phyloP scores from a whole-genome alignment of 352 stramenopile species.

The Lagenidium giganteum region DNA sequence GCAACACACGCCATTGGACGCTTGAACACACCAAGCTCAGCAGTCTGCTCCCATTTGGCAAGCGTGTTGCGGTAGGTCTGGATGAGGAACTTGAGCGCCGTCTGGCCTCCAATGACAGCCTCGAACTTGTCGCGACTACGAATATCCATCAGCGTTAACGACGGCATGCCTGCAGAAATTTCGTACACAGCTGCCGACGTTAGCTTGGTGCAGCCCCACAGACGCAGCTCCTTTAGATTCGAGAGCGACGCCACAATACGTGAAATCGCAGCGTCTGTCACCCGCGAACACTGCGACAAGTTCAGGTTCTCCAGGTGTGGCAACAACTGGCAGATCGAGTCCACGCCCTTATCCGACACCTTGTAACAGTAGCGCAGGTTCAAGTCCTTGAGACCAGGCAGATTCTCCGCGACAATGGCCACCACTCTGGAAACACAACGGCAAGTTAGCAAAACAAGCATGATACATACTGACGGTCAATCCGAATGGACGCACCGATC shows the following conservation, averaged over 20 bases:
- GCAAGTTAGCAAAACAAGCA: not conserved
- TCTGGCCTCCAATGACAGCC: slow-evolving; percentile 67
- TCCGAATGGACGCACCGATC: slow-evolving; percentile 49
- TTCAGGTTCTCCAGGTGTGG: slow-evolving; percentile 56
- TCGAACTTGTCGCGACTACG: slow-evolving; percentile 75
- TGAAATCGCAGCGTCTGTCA: slow-evolving; percentile 67
- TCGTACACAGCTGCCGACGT: slow-evolving; percentile 64
- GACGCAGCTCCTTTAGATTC: slow-evolving; percentile 60
- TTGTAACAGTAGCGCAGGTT: slow-evolving; percentile 88
- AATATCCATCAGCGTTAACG: slow-evolving; percentile 67
- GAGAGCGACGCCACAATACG: slow-evolving; percentile 50
- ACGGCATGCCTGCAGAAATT: slow-evolving; percentile 57
- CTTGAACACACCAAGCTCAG: slow-evolving; percentile 72
- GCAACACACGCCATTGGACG: slow-evolving; percentile 43
- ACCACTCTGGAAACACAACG: slow-evolving; percentile 26
- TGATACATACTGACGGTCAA: no score
- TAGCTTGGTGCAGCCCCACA: slow-evolving; percentile 81
- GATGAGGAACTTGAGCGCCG: slow-evolving; percentile 75
- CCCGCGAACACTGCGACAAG: slow-evolving; percentile 74
- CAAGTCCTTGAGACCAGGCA: slow-evolving; percentile 53
- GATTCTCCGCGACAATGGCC: slow-evolving; percentile 32
- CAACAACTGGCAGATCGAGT: slow-evolving; percentile 41
- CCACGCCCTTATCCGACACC: slow-evolving; percentile 63
- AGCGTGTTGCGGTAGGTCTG: slow-evolving; percentile 65
- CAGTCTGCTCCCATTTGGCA: slow-evolving; percentile 64